Conservation (phyloP, 177 flowering plant species). For the Vitis hybrid region DNA sequence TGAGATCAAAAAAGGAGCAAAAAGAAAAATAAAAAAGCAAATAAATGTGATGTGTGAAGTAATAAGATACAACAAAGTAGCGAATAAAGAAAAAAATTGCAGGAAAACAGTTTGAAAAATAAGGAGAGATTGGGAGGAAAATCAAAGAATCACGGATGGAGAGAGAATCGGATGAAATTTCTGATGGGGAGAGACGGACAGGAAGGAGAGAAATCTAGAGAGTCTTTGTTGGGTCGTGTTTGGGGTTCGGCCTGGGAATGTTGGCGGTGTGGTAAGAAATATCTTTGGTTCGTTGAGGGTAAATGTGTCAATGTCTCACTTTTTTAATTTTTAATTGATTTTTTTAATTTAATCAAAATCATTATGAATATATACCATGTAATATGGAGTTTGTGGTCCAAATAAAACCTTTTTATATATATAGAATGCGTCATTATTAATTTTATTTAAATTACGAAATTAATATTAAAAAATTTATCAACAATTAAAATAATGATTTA, state of each 20-base stretch:
- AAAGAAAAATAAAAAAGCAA: background rate
- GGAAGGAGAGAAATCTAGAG: background rate
- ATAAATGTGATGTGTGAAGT: background rate
- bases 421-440: too few relatives aligned
- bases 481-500: too few relatives aligned
- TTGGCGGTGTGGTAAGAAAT: slow-evolving; percentile 1
- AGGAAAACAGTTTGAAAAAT: background rate
- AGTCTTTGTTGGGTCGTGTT: slow-evolving; percentile 2
- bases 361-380: too few relatives aligned
- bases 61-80: background rate
- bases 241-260: background rate
- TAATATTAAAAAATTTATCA: too few relatives aligned
- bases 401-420: too few relatives aligned
- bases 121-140: background rate
- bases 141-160: too few relatives aligned
- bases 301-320: background rate
- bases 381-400: too few relatives aligned
- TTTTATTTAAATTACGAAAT: too few relatives aligned
- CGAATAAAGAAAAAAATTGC: background rate
- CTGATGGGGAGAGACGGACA: background rate
- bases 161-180: background rate
- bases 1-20: background rate
- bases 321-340: too few relatives aligned
- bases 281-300: background rate
- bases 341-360: too few relatives aligned